phyloP scores from a whole-genome alignment of 208 protist genomes.

The Wallacemonas rigidus region DNA sequence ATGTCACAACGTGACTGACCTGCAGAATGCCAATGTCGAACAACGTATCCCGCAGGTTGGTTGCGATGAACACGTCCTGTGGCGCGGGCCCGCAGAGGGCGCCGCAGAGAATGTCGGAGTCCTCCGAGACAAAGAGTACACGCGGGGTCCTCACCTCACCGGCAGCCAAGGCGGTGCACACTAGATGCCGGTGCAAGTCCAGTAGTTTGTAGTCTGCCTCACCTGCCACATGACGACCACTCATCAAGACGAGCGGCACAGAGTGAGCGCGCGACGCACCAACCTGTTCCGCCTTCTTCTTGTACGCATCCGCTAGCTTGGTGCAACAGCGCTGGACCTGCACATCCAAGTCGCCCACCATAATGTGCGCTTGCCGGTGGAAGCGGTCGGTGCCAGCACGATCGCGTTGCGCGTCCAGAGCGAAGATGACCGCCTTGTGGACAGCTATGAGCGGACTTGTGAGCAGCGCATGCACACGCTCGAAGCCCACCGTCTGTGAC shows the following conservation, averaged over 20 bases:
- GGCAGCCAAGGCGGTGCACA: slow-evolving; percentile 24
- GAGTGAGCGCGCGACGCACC: background rate
- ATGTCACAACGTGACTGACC: slow-evolving; percentile 67
- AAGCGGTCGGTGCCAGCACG: slow-evolving; percentile 58
- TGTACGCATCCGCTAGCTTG: slow-evolving; percentile 39
- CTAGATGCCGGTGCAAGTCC: slow-evolving; percentile 64
- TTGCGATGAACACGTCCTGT: slow-evolving; percentile 74
- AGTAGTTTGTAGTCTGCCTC: slow-evolving; percentile 91
- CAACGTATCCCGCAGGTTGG: slow-evolving; percentile 75
- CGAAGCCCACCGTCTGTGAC: slow-evolving; percentile 70
- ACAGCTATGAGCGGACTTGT: slow-evolving; percentile 34
- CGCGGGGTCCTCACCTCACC: slow-evolving; percentile 32
- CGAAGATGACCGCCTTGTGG: slow-evolving; percentile 66
- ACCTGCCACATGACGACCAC: slow-evolving; percentile 76
- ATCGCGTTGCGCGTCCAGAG: slow-evolving; percentile 74
- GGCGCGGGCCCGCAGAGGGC: slow-evolving; percentile 79
- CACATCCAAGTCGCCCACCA: slow-evolving; percentile 77
- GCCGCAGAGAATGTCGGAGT: slow-evolving; percentile 85
- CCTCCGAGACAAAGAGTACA: slow-evolving; percentile 87
- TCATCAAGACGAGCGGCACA: slow-evolving; percentile 60
- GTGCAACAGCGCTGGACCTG: slow-evolving; percentile 52
- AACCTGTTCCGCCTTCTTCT: slow-evolving; percentile 15
- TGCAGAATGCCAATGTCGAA: slow-evolving; percentile 72
- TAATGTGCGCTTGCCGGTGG: slow-evolving; percentile 55
- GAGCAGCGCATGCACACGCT: slow-evolving; percentile 52